phyloP scores from a whole-genome alignment of 306 rosid genomes.

The Castanospermum australe region DNA sequence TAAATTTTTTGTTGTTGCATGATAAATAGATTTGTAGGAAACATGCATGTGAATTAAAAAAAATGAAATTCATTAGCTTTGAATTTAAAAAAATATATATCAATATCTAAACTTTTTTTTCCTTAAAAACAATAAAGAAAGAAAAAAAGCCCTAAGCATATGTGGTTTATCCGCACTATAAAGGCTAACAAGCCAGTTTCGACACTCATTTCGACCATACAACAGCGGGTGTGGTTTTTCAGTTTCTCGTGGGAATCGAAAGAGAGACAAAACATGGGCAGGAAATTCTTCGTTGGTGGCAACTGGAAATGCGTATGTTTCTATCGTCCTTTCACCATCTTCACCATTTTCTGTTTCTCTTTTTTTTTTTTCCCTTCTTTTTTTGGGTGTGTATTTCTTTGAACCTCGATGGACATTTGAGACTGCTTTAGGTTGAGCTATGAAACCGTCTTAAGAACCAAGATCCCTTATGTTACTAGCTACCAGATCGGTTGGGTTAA shows the following conservation, averaged over 20 bases:
- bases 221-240: conserved; percentile 3
- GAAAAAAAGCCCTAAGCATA: conserved; percentile 20
- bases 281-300: conserved; percentile 89
- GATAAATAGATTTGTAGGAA: too few relatives aligned
- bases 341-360: background rate
- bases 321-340: background rate
- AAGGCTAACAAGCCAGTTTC: background rate
- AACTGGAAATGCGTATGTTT: conserved; percentile 92
- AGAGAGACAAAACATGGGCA: conserved; percentile 40
- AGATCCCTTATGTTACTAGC: background rate
- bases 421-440: background rate
- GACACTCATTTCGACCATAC: background rate
- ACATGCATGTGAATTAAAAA: too few relatives aligned
- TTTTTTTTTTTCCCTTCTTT: too few relatives aligned
- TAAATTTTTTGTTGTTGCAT: too few relatives aligned
- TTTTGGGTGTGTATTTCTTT: background rate
- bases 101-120: too few relatives aligned
- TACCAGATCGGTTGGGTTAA: conserved; percentile 23
- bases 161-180: conserved; percentile 25
- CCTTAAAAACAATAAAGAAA: background rate
- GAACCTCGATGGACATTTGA: background rate
- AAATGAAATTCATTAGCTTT: too few relatives aligned
- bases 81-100: too few relatives aligned
- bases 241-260: conserved; percentile 23
- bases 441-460: background rate